A percentile compares a stretch with the other conserved stretches of the same genome.
Evolutionary conservation across 2,329 filamentous ascomycete species (phyloP).

Genomic region (Curvularia sp.): DNA sequence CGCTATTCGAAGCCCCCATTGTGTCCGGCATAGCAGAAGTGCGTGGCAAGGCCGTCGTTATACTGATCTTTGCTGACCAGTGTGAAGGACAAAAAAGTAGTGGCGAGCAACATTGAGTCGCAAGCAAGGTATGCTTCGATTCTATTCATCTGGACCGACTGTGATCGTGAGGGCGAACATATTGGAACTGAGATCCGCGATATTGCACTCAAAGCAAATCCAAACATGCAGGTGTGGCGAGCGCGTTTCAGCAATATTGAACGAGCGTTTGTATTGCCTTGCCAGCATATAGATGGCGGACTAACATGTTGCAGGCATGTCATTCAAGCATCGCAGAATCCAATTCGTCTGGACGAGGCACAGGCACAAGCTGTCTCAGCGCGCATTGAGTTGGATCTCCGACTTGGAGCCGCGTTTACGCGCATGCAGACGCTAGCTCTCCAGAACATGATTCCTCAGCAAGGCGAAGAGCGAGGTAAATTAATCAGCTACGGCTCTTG

Average conservation of each 20-base stretch:
- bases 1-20: constrained; percentile 83
- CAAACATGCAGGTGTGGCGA: constrained; percentile 77
- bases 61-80: constrained; percentile 18
- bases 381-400: constrained; percentile 87
- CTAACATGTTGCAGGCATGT: constrained; percentile 70
- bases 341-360: constrained; percentile 79
- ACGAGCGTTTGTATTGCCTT: constrained; percentile 68
- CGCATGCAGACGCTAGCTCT: constrained; percentile 83
- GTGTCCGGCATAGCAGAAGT: constrained; percentile 72
- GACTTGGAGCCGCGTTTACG: constrained; percentile 92
- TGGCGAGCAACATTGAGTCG: constrained; percentile 83
- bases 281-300: not conserved
- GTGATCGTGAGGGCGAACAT: constrained; percentile 95
- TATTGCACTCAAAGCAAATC: constrained; percentile 77
- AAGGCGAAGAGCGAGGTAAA: constrained; percentile 65
- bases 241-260: constrained; percentile 97
- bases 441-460: constrained; percentile 70
- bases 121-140: constrained; percentile 76
- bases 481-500: constrained; percentile 92
- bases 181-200: constrained; percentile 91
- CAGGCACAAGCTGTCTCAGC: constrained; percentile 88
- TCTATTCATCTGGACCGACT: constrained; percentile 98
- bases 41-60: constrained; percentile 20
- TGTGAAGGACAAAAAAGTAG: constrained; percentile 73
- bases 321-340: constrained; percentile 77